These are phyloP conservation scores for Candida maesae DNA, from an alignment of 805 yeast species.

Conservation along the genomic window DNA sequence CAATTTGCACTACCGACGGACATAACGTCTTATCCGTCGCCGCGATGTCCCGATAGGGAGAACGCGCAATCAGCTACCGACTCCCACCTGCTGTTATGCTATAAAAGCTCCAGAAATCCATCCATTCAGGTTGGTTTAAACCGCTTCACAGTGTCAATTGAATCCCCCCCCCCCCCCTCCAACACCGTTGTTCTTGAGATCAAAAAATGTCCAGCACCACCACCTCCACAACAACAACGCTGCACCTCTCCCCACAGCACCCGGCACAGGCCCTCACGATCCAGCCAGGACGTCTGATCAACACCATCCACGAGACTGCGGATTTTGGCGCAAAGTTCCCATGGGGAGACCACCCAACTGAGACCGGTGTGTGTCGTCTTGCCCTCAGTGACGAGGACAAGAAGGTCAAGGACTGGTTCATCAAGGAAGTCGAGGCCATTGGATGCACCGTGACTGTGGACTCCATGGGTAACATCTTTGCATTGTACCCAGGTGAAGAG, in stretches of 20 bases:
- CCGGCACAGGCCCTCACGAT: constrained; percentile 23
- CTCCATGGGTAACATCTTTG: constrained; percentile 66
- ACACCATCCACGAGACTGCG: constrained; percentile 61
- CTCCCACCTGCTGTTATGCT: no score
- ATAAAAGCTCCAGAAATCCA: no score
- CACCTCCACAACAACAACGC: constrained; percentile 5
- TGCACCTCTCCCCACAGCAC: constrained; percentile 10
- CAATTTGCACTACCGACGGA: no score
- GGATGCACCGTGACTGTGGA: constrained; percentile 62
- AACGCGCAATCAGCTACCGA: constrained; percentile 4
- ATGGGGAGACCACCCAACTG: constrained; percentile 50
- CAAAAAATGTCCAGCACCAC: background rate
- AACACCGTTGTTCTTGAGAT: no score
- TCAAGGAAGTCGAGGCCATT: constrained; percentile 43
- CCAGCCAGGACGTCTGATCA: constrained; percentile 42
- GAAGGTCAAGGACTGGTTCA: constrained; percentile 63
- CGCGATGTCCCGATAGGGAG: constrained; percentile 10
- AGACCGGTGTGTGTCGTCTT: constrained; percentile 66
- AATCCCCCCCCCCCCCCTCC: no score
- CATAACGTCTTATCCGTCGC: background rate
- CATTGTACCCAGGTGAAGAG: constrained; percentile 55
- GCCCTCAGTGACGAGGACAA: constrained; percentile 63
- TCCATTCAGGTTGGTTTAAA: no score
- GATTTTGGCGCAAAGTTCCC: constrained; percentile 58
- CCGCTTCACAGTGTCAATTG: no score